Evolutionary conservation across 805 yeast species (phyloP).

Genomic region (Yamadazyma kitorensis): DNA sequence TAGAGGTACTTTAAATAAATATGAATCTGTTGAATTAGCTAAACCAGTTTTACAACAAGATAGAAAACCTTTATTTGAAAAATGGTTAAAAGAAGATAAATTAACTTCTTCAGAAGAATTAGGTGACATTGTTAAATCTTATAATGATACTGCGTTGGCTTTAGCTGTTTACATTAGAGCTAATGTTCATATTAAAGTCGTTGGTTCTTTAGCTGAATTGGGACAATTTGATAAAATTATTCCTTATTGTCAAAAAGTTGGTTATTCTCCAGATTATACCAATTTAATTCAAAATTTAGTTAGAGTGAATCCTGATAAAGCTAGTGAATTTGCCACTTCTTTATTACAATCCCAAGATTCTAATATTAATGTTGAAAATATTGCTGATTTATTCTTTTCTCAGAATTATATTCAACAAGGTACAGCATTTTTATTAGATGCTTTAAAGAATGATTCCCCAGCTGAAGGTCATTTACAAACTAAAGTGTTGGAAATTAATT

Average conservation of each 20-base stretch:
- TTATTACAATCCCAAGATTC: slow-evolving; percentile 60
- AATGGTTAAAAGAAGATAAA: slow-evolving; percentile 95
- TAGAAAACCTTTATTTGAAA: slow-evolving; percentile 88
- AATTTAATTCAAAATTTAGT: slow-evolving; percentile 86
- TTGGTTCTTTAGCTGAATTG: slow-evolving; percentile 86
- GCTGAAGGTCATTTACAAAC: slow-evolving; percentile 96
- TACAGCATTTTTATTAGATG: slow-evolving; percentile 94
- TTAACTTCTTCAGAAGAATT: slow-evolving; percentile 93
- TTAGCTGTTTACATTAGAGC: slow-evolving; percentile 88
- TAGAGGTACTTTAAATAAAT: slow-evolving; percentile 86
- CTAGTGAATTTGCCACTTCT: slow-evolving; percentile 93
- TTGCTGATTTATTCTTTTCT: slow-evolving; percentile 91
- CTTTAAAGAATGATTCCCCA: slow-evolving; percentile 89
- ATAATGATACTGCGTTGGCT: slow-evolving; percentile 75
- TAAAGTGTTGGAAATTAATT: slow-evolving; percentile 85
- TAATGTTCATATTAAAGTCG: slow-evolving; percentile 81
- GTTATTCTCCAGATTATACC: slow-evolving; percentile 85
- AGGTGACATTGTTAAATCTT: slow-evolving; percentile 92
- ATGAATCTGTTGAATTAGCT: slow-evolving; percentile 92
- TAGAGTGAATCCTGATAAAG: slow-evolving; percentile 95
- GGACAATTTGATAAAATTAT: slow-evolving; percentile 95
- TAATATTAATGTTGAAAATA: slow-evolving; percentile 73
- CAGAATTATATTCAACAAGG: slow-evolving; percentile 97
- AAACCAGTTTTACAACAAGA: slow-evolving; percentile 94
- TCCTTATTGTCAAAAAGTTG: slow-evolving; percentile 89